A percentile compares a stretch with the other conserved stretches of the same genome.
Evolutionary conservation across 108 stramenopile species (phyloP).

Genomic region (Cylindrotheca fusiformis): DNA sequence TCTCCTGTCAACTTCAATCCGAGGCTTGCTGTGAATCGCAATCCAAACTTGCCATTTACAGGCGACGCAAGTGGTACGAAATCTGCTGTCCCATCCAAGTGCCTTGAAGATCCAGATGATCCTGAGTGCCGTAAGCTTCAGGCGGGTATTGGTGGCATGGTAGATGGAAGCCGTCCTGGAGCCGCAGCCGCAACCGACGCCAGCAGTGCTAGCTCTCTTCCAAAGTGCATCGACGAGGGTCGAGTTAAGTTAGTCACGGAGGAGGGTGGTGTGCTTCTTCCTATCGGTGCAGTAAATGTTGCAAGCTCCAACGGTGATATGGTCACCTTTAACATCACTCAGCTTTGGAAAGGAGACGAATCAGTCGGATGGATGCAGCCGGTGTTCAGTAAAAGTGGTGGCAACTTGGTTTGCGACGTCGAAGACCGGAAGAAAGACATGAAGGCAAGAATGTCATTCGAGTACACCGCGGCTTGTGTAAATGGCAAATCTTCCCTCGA

Average conservation of each 20-base stretch:
- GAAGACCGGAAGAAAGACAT: not conserved
- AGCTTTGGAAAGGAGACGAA: not conserved
- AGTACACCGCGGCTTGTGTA: not conserved
- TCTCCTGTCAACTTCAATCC: conserved; percentile 3
- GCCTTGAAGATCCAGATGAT: conserved; percentile 28
- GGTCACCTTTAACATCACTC: not conserved
- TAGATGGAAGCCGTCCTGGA: too few species aligned
- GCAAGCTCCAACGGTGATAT: not conserved
- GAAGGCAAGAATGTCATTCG: not conserved
- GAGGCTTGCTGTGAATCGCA: conserved; percentile 6
- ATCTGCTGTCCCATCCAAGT: conserved; percentile 16
- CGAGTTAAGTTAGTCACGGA: not conserved
- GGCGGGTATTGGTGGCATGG: too few species aligned
- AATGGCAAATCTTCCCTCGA: not conserved
- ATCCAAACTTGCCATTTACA: conserved; percentile 14
- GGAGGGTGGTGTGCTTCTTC: not conserved
- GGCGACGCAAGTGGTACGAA: not conserved
- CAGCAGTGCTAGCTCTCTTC: not conserved
- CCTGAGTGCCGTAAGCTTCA: conserved; percentile 15
- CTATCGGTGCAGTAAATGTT: not conserved
- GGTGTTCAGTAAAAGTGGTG: not conserved
- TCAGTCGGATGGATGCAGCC: not conserved
- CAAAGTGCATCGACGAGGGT: not conserved
- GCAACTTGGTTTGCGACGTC: not conserved
- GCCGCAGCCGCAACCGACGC: not conserved